Conservation (phyloP, 208 protist species). For the Trypanosoma lewisi region DNA sequence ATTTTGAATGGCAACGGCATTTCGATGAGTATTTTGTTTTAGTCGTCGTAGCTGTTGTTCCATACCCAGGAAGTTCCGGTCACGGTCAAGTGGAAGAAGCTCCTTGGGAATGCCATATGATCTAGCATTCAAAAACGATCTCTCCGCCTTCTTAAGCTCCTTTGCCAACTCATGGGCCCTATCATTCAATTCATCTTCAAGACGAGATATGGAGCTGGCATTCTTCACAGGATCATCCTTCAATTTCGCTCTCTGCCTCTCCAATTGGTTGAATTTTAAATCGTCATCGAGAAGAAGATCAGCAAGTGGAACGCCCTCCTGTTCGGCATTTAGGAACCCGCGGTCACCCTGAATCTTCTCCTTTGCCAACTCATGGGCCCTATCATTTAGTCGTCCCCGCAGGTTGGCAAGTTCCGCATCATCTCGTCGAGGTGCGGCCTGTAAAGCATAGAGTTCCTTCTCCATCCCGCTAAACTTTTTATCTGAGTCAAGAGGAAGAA, state of each 20-base stretch:
- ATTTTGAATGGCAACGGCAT: no score
- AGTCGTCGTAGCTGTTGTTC: no score
- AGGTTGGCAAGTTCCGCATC: conserved; percentile 47
- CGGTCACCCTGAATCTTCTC: conserved; percentile 54
- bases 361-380: conserved; percentile 47
- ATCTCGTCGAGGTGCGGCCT: conserved; percentile 50
- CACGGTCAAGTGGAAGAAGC: conserved; percentile 57
- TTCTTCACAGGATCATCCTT: conserved; percentile 53
- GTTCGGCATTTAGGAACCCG: conserved; percentile 66
- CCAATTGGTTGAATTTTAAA: conserved; percentile 45
- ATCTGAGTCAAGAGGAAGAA: conserved; percentile 66
- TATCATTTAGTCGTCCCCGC: conserved; percentile 46
- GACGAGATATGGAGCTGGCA: conserved; percentile 39
- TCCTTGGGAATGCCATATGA: conserved; percentile 56
- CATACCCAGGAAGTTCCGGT: conserved; percentile 46
- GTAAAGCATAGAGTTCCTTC: conserved; percentile 52
- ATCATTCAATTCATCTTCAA: conserved; percentile 70
- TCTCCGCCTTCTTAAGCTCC: conserved; percentile 35
- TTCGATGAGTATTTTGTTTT: no score
- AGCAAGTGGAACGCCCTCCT: conserved; percentile 56
- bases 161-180: conserved; percentile 41
- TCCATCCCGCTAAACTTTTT: conserved; percentile 49
- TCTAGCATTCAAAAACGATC: conserved; percentile 47
- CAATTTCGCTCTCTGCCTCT: conserved; percentile 59
- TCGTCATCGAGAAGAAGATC: conserved; percentile 64